These are phyloP conservation scores for Circinella umbellata DNA, from an alignment of 371 early-diverging fungal species.

Conservation along the genomic window DNA sequence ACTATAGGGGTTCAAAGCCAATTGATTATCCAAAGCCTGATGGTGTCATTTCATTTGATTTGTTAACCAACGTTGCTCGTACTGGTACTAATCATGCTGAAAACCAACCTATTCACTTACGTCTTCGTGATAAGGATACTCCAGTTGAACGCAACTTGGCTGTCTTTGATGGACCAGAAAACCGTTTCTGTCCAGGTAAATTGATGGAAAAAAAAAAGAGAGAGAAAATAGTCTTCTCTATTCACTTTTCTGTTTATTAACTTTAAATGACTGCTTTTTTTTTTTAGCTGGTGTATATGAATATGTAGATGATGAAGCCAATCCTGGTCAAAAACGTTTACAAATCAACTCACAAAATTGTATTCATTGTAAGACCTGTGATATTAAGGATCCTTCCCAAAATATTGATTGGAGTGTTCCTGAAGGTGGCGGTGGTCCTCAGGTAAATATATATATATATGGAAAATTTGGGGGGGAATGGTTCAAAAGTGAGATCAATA, in stretches of 20 bases:
- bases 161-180: slow-evolving; percentile 96
- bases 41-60: slow-evolving; percentile 92
- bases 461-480: not conserved
- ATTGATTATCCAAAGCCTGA: slow-evolving; percentile 99
- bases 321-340: slow-evolving; percentile 88
- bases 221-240: no score
- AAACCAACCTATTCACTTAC: slow-evolving; percentile 95
- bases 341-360: slow-evolving; percentile 99
- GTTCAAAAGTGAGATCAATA: not conserved
- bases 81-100: slow-evolving; percentile 97
- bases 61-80: slow-evolving; percentile 91
- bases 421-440: slow-evolving; percentile 96
- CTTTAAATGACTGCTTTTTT: not conserved
- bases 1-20: slow-evolving; percentile 62
- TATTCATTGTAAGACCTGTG: slow-evolving; percentile 99
- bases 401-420: slow-evolving; percentile 99
- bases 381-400: slow-evolving; percentile 98
- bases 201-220: not conserved
- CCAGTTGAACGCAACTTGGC: slow-evolving; percentile 85
- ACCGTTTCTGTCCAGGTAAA: slow-evolving; percentile 93
- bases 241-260: no score
- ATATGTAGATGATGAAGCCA: slow-evolving; percentile 91
- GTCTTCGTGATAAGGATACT: slow-evolving; percentile 69
- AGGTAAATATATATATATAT: slow-evolving; percentile 35
- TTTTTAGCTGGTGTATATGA: slow-evolving; percentile 96